These are phyloP conservation scores for Lomentospora prolificans DNA, from an alignment of 2,329 filamentous ascomycete genomes.

Conservation along the genomic window DNA sequence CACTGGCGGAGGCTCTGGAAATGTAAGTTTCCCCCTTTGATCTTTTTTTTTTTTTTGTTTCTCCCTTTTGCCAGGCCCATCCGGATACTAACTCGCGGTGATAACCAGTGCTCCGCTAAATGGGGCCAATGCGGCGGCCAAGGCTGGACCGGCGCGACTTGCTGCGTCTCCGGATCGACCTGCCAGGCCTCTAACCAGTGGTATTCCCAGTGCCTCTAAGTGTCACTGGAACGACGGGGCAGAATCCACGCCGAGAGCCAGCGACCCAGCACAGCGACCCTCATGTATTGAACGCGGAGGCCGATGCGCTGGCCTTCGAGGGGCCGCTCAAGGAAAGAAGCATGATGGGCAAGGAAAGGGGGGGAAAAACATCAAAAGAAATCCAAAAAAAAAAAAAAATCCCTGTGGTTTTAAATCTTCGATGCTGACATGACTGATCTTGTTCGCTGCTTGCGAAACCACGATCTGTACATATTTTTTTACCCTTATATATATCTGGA, in stretches of 20 bases:
- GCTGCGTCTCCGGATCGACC: constrained; percentile 15
- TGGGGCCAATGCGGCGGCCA: constrained; percentile 17
- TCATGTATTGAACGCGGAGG: no score
- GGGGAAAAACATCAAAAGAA: no score
- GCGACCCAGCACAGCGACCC: no score
- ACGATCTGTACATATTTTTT: not conserved
- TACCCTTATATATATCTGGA: not conserved
- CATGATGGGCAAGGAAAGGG: not conserved
- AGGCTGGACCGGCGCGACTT: constrained; percentile 17
- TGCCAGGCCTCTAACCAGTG: constrained; percentile 16
- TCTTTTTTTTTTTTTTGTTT: not conserved
- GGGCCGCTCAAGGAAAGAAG: not conserved
- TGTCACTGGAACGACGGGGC: no score
- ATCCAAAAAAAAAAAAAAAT: no score
- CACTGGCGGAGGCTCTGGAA: not conserved
- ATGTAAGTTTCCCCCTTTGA: not conserved
- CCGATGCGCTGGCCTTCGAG: not conserved
- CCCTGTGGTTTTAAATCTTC: no score
- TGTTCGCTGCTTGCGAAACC: no score
- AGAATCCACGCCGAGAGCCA: no score
- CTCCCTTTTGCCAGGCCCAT: not conserved
- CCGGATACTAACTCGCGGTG: not conserved
- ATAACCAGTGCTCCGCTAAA: constrained; percentile 2
- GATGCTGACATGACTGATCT: not conserved
- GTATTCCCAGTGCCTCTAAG: constrained; percentile 17